These are phyloP conservation scores for Auricularia sp. DNA, from an alignment of 768 basidiomycete species.

Conservation along the genomic window DNA sequence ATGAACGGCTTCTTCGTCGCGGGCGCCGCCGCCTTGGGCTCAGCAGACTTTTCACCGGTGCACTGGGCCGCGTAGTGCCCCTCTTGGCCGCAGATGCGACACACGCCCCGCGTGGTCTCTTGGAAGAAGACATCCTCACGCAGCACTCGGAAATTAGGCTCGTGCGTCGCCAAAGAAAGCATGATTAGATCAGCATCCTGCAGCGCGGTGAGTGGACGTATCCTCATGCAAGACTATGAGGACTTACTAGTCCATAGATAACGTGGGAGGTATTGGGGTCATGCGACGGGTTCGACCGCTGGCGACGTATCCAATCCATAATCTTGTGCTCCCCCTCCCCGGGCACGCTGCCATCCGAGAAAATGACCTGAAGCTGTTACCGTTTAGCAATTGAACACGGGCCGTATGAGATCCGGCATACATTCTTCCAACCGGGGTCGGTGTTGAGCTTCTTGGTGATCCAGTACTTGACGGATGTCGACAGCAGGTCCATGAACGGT, in stretches of 20 bases:
- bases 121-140: constrained; percentile 97
- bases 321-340: constrained; percentile 99
- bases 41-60: constrained; percentile 63
- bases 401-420: constrained; percentile 23
- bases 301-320: constrained; percentile 94
- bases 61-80: constrained; percentile 95
- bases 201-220: background rate
- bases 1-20: constrained; percentile 82
- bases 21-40: constrained; percentile 16
- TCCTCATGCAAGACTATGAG: background rate
- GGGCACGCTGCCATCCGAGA: constrained; percentile 94
- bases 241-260: constrained; percentile 86
- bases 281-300: constrained; percentile 77
- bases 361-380: constrained; percentile 79
- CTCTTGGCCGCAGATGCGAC: constrained; percentile 87
- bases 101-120: constrained; percentile 60
- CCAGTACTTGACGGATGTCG: constrained; percentile 87
- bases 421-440: constrained; percentile 93
- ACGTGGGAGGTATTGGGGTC: constrained; percentile 94
- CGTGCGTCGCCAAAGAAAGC: constrained; percentile 95
- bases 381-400: background rate
- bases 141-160: constrained; percentile 94
- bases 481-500: constrained; percentile 93
- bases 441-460: constrained; percentile 89
- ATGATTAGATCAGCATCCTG: constrained; percentile 99